Conservation (phyloP, 108 stramenopile genomes). For the Skeletonema menzelii region DNA sequence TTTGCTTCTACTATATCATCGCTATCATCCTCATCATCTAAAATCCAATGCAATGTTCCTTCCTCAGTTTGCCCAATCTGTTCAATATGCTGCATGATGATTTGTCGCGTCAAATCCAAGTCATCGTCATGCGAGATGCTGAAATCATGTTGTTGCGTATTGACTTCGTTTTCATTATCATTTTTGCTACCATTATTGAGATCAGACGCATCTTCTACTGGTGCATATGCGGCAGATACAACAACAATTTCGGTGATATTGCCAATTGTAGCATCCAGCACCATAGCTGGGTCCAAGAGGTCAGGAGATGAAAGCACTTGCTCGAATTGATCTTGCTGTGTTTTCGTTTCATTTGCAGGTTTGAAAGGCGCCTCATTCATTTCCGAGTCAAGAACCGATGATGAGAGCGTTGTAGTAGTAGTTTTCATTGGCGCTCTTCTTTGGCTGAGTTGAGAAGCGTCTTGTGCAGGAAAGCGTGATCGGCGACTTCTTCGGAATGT, state of each 20-base stretch:
- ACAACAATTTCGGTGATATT: not conserved
- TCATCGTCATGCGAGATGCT: not conserved
- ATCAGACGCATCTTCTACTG: not conserved
- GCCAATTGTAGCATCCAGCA: constrained; percentile 3
- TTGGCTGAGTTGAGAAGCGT: not conserved
- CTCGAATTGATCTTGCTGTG: not conserved
- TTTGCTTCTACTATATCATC: not conserved
- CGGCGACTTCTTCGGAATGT: too few species aligned
- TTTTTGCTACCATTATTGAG: too few species aligned
- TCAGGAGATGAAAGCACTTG: constrained; percentile 4
- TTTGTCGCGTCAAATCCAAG: constrained; percentile 11
- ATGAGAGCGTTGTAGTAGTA: not conserved
- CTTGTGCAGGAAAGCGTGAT: not conserved
- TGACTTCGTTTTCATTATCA: not conserved
- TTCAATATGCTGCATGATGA: constrained; percentile 11
- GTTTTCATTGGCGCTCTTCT: not conserved
- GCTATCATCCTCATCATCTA: not conserved
- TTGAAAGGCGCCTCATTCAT: not conserved
- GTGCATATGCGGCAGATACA: not conserved
- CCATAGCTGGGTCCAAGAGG: not conserved
- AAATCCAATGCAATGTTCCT: not conserved
- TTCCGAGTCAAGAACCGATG: not conserved
- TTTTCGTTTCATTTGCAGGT: not conserved
- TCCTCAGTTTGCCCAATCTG: not conserved
- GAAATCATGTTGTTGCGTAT: not conserved